Base-by-base conservation (phyloP, 345 rosid genomes). In the Hibiscus syriacus region DNA sequence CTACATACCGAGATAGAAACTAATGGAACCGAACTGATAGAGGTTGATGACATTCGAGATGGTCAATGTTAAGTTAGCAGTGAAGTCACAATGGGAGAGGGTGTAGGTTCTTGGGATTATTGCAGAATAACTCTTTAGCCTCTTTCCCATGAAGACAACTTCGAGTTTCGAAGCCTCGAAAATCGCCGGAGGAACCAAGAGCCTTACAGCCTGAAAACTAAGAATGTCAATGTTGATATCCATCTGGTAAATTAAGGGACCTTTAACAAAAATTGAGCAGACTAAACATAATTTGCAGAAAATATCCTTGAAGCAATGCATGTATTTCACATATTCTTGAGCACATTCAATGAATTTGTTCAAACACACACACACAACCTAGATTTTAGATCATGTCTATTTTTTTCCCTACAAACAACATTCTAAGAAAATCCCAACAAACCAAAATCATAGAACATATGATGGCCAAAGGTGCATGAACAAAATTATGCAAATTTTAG, bases 141-240 rank as follows among this genome's bases (percentile, higher is more conserved):
- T 66, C 17, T 76, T 81, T 27, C 72, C 86, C 68, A 73, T 53
- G 61, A 84, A 73, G 6, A 81, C 86, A 10, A 90, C 98, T 77
- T 90, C 74, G 50, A 90, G 87, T 85, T 92, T 92, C 3, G 98
- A 88, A 45, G 87, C 85, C 67, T n/a, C n/a, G n/a, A n/a, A n/a
- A n/a, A n/a, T n/a, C n/a, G n/a, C n/a, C n/a, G n/a, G n/a, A n/a
- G n/a, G 93, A 71, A 73, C 89, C 79, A 90, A 74, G 57, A 88
- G 81, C 73, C 90, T 75, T 45, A 78, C 97, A 56, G 92, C 96
- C 98, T 90, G 69, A 52, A 58, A 30, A 68, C 65, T 60, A 36
- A 57, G n/a, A 11, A 55, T 17, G 26, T 36, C 66, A 53, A 11
- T 6, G 12, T 43, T 43, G 20, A 4, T 27, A 55, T 7, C 27